Evolutionary conservation across 2,329 filamentous ascomycete genomes (phyloP).

Genomic region (Diaporthe citri): DNA sequence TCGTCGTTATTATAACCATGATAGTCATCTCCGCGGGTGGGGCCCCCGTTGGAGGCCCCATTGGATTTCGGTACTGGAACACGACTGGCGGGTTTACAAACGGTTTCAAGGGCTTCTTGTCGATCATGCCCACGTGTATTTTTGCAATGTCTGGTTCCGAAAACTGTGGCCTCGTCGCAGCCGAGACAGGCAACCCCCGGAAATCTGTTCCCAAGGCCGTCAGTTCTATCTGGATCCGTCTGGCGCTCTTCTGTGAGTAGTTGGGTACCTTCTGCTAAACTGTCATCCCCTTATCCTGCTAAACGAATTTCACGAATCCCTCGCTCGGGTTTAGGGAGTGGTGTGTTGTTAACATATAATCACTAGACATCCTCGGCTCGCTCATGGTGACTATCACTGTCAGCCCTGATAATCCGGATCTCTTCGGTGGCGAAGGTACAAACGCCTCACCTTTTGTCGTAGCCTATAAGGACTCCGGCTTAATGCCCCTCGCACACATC

Average conservation of each 20-base stretch:
- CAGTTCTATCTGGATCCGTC: conserved; percentile 59
- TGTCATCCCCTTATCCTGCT: too few relatives aligned
- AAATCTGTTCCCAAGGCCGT: conserved; percentile 58
- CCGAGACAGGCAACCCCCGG: conserved; percentile 57
- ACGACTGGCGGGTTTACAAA: conserved; percentile 53
- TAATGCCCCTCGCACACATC: conserved; percentile 57
- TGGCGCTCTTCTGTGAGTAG: conserved; percentile 55
- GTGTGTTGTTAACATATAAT: background rate
- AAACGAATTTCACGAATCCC: background rate
- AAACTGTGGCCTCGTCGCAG: conserved; percentile 57
- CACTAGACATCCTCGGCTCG: conserved; percentile 53
- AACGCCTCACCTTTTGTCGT: conserved; percentile 61
- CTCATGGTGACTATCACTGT: conserved; percentile 60
- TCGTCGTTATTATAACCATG: conserved; percentile 60
- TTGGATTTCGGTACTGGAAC: conserved; percentile 62
- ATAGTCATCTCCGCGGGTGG: conserved; percentile 59
- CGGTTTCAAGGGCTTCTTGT: conserved; percentile 64
- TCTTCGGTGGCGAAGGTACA: conserved; percentile 56
- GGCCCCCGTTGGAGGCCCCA: conserved; percentile 50
- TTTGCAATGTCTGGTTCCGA: conserved; percentile 67
- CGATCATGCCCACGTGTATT: conserved; percentile 60
- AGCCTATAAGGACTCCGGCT: conserved; percentile 55
- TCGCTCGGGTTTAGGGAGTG: too few relatives aligned
- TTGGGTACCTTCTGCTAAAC: background rate
- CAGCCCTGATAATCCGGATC: conserved; percentile 52